A percentile compares a stretch with the other conserved stretches of the same genome.
Evolutionary conservation across 352 stramenopile genomes (phyloP).

Genomic region (Phytophthora pinifolia): DNA sequence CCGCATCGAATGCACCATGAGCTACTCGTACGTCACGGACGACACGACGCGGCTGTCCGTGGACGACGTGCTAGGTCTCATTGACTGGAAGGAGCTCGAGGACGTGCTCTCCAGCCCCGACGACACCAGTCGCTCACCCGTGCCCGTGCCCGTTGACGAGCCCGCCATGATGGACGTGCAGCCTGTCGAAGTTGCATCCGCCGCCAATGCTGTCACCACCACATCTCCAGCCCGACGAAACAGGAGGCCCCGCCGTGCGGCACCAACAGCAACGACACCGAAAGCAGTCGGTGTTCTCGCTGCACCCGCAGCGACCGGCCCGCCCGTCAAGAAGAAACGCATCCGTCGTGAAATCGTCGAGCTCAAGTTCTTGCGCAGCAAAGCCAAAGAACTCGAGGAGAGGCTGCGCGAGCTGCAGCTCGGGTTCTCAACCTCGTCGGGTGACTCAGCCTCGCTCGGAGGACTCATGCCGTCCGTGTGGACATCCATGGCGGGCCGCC

Average conservation of each 20-base stretch:
- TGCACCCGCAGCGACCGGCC: background rate
- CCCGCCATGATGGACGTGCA: slow-evolving; percentile 8
- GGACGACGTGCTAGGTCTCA: slow-evolving; percentile 30
- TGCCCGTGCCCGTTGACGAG: slow-evolving; percentile 6
- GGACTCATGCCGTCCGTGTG: slow-evolving; percentile 26
- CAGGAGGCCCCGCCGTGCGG: slow-evolving; percentile 10
- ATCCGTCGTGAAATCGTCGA: slow-evolving; percentile 35
- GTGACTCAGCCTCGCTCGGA: slow-evolving; percentile 1
- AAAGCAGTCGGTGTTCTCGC: background rate
- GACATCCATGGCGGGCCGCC: slow-evolving; percentile 28
- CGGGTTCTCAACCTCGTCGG: slow-evolving; percentile 8
- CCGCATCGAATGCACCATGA: slow-evolving; percentile 27
- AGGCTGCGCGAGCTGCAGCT: slow-evolving; percentile 25
- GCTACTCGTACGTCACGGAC: slow-evolving; percentile 26
- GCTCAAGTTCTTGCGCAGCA: slow-evolving; percentile 30
- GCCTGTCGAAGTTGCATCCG: background rate
- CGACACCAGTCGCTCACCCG: slow-evolving; percentile 14
- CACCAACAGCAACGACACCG: background rate
- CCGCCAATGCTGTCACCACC: slow-evolving; percentile 2
- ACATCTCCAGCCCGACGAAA: slow-evolving; percentile 2
- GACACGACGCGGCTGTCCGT: slow-evolving; percentile 30
- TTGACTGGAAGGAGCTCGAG: slow-evolving; percentile 40
- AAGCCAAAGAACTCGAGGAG: slow-evolving; percentile 38
- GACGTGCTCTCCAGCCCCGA: slow-evolving; percentile 25
- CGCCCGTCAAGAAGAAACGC: slow-evolving; percentile 32